Evolutionary conservation across 345 rosid species (phyloP).

Genomic region (sweet orange (Citrus sinensis)): DNA sequence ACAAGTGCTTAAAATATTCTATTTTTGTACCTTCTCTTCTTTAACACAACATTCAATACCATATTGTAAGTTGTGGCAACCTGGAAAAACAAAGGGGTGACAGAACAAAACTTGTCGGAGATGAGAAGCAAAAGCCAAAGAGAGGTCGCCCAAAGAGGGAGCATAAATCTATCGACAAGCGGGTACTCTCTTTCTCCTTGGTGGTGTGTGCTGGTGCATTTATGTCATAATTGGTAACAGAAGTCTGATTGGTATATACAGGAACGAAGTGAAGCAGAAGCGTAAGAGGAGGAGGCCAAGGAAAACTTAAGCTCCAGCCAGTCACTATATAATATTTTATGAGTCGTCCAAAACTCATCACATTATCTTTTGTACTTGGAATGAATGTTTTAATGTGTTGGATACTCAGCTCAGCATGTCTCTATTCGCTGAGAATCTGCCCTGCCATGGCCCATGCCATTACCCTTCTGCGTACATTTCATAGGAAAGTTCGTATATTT

Average conservation of each 20-base stretch:
- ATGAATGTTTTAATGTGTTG: not conserved
- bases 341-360: not conserved
- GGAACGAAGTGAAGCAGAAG: not conserved
- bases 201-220: not conserved
- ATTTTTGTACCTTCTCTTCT: too few relatives aligned
- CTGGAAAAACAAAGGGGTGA: too few relatives aligned
- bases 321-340: not conserved
- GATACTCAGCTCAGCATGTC: not conserved
- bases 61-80: too few relatives aligned
- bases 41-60: too few relatives aligned
- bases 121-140: too few relatives aligned
- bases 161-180: not conserved
- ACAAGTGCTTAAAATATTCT: too few relatives aligned
- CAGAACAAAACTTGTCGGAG: too few relatives aligned
- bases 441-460: not conserved
- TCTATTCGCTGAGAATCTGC: not conserved
- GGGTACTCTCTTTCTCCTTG: not conserved
- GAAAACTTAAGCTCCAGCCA: not conserved
- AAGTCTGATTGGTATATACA: not conserved
- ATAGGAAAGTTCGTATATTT: too few relatives aligned
- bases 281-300: conserved; percentile 17
- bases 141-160: too few relatives aligned
- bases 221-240: not conserved
- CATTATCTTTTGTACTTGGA: not conserved
- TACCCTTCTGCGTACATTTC: not conserved